Evolutionary conservation across 2,329 filamentous ascomycete genomes (phyloP).

Genomic region (Elsinoe arachidis): DNA sequence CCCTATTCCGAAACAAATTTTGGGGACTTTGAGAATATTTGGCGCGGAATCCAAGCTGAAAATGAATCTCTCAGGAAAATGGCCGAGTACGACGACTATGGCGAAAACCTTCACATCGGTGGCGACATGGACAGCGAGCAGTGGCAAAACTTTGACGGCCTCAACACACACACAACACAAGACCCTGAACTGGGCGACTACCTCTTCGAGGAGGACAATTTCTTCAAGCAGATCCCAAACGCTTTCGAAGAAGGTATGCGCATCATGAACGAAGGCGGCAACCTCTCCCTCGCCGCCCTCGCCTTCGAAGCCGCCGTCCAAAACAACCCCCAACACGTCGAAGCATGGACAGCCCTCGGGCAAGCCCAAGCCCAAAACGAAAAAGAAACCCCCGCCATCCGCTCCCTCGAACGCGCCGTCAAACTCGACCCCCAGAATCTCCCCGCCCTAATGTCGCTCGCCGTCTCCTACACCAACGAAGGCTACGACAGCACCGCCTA

Average conservation of each 20-base stretch:
- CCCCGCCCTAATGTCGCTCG: conserved; percentile 84
- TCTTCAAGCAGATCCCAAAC: conserved; percentile 71
- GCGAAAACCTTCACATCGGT: conserved; percentile 53
- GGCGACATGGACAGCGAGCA: conserved; percentile 71
- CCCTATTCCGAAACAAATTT: conserved; percentile 61
- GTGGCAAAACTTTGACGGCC: conserved; percentile 66
- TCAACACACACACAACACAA: conserved; percentile 53
- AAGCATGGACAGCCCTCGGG: conserved; percentile 89
- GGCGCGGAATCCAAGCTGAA: conserved; percentile 73
- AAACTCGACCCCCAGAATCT: conserved; percentile 82
- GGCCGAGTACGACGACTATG: conserved; percentile 56
- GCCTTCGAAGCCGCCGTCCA: conserved; percentile 95
- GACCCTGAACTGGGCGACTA: conserved; percentile 77
- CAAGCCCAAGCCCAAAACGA: conserved; percentile 95
- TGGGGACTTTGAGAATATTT: conserved; percentile 84
- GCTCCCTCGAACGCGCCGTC: conserved; percentile 82
- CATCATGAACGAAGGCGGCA: conserved; percentile 89
- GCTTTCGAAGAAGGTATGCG: conserved; percentile 89
- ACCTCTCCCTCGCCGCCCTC: conserved; percentile 82
- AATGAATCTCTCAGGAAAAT: conserved; percentile 60
- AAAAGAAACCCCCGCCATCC: conserved; percentile 92
- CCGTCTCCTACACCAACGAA: conserved; percentile 97
- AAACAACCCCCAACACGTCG: conserved; percentile 75
- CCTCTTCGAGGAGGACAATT: conserved; percentile 88
- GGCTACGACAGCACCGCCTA: conserved; percentile 97